Base-by-base conservation (phyloP, 345 rosid genomes). In the Brassica rapa region DNA sequence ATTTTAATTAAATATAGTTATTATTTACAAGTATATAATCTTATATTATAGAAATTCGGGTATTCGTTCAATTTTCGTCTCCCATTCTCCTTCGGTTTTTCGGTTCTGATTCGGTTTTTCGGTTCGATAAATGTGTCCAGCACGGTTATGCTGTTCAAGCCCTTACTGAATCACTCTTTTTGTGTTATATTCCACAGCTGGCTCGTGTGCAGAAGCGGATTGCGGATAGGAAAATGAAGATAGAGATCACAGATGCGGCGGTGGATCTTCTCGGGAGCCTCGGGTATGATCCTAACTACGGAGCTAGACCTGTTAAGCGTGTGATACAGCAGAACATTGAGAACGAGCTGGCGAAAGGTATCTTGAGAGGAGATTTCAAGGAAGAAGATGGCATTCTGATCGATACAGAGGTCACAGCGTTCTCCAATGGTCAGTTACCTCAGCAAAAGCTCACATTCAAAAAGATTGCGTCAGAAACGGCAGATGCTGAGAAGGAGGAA, bases 231-330 rank as follows among this genome's bases (percentile, higher is more conserved):
- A 96, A 96, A 85, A 90, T 93, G 87, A 90, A 85, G 82, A 75
- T 93, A n/a, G 55, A 35, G 76, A 88, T 96, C 61, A 89, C 85
- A 0, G 94, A 93, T 55, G 88, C 86, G 4, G 95, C 99, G 15
- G 85, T 91, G 29, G 88, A 88, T 65, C 92, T 91, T 69, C 92
- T 96, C 0, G 99, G 90, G 6, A 89, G 74, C 80, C 97, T 93
- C 2, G 60, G 60, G 9, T 53, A 53, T 63, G 99, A 93, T 74
- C 97, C 97, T 0, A 93, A 83, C 88, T 96, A 96, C 4, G 99
- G 99, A 55, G 99, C 98, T 8, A 84, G 99, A 80, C 98, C 99
- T 0, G 98, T 96, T 32, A 96, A 96, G 86, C 86, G 99, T 56
- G 93, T 96, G 80, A 93, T 96, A 80, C 99, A 96, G 75, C 98